Conservation (phyloP, 495 filamentous ascomycete species). For the Penicillium bialowiezense region DNA sequence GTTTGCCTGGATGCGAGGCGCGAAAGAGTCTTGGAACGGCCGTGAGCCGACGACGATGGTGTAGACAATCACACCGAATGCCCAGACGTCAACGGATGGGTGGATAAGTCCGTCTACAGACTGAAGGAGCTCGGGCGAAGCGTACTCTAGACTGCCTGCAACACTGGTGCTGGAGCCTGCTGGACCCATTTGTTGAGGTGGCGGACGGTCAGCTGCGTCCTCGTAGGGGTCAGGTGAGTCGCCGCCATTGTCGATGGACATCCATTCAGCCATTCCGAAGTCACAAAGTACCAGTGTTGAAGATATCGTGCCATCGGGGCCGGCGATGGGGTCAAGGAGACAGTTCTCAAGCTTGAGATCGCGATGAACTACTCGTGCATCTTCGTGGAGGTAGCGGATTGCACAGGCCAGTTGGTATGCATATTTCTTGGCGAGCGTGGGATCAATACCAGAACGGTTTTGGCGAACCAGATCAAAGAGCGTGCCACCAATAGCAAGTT, state of each 20-base stretch:
- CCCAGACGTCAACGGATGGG: slow-evolving; percentile 68
- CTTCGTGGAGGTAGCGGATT: slow-evolving; percentile 70
- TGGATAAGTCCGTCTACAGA: slow-evolving; percentile 47
- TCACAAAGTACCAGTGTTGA: slow-evolving; percentile 68
- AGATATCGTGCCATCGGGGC: slow-evolving; percentile 39
- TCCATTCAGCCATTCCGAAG: slow-evolving; percentile 75
- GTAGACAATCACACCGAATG: slow-evolving; percentile 66
- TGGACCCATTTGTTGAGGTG: slow-evolving; percentile 51
- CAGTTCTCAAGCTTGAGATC: slow-evolving; percentile 81
- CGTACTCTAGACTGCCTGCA: slow-evolving; percentile 66
- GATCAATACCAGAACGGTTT: slow-evolving; percentile 54
- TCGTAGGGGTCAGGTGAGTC: slow-evolving; percentile 49
- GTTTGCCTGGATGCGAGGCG: slow-evolving; percentile 56
- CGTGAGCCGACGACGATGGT: slow-evolving; percentile 62
- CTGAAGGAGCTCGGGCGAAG: slow-evolving; percentile 58
- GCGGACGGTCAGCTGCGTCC: slow-evolving; percentile 44
- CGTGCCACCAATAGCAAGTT: slow-evolving; percentile 63
- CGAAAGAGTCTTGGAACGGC: slow-evolving; percentile 63
- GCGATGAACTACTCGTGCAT: slow-evolving; percentile 66
- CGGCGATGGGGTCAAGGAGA: slow-evolving; percentile 57
- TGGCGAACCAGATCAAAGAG: slow-evolving; percentile 66
- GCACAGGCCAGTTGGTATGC: slow-evolving; percentile 66
- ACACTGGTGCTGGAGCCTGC: slow-evolving; percentile 55
- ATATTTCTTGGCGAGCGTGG: slow-evolving; percentile 58
- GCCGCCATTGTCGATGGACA: slow-evolving; percentile 52